These are phyloP conservation scores for Cladophialophora immunda DNA, from an alignment of 2,329 filamentous ascomycete species.

Conservation along the genomic window DNA sequence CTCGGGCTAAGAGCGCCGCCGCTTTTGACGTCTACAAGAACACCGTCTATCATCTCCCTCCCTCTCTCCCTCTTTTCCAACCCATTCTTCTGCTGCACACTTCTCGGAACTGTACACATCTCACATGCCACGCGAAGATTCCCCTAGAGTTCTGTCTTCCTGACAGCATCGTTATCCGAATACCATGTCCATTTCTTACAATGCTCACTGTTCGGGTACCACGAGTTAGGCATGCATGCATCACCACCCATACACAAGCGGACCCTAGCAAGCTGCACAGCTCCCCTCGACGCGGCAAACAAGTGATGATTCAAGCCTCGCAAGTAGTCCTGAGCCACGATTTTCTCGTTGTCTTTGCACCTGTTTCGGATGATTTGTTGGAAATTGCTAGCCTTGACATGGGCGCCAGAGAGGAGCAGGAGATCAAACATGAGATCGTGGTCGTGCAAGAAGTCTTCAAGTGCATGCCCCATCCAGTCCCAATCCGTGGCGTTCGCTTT, in stretches of 20 bases:
- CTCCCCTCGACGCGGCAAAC: conserved; percentile 21
- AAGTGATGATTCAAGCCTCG: conserved; percentile 16
- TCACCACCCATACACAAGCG: conserved; percentile 7
- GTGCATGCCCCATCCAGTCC: conserved; percentile 15
- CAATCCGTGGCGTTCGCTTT: conserved; percentile 14
- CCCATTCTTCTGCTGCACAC: not conserved
- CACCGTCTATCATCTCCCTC: too few species aligned
- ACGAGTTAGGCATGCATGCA: conserved; percentile 14
- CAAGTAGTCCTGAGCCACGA: conserved; percentile 17
- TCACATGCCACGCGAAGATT: conserved; percentile 14
- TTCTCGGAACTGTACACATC: too few species aligned
- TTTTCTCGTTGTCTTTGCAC: conserved; percentile 24
- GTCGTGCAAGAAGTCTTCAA: conserved; percentile 18
- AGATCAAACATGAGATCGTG: conserved; percentile 17
- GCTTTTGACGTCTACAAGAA: too few species aligned
- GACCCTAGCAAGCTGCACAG: conserved; percentile 12
- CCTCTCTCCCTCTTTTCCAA: too few species aligned
- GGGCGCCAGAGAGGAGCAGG: conserved; percentile 17
- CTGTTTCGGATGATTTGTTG: conserved; percentile 22
- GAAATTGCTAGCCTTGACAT: conserved; percentile 15
- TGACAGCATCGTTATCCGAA: not conserved
- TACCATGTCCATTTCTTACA: conserved; percentile 21
- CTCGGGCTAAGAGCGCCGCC: too few species aligned
- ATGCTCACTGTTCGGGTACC: conserved; percentile 18
- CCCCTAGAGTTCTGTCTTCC: conserved; percentile 16